phyloP scores from a whole-genome alignment of 495 filamentous ascomycete species.

The Talaromyces stipitatus region DNA sequence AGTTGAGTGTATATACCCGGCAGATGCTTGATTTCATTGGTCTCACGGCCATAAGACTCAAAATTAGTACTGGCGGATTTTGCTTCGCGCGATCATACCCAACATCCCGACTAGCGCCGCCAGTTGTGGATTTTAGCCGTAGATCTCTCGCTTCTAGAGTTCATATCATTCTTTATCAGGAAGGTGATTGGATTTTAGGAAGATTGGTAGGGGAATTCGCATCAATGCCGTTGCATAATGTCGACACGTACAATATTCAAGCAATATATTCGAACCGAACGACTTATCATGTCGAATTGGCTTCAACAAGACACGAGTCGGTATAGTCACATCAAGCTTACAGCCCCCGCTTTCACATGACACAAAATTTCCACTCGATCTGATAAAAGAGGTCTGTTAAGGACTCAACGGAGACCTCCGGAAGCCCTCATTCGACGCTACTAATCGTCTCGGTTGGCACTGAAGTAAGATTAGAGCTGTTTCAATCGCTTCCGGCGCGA shows the following conservation, averaged over 20 bases:
- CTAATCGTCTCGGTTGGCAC: not conserved
- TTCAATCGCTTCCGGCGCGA: not conserved
- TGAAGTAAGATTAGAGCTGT: not conserved
- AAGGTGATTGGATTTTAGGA: not conserved
- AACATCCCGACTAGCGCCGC: not conserved
- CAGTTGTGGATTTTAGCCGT: not conserved
- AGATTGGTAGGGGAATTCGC: not conserved
- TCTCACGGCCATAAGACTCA: not conserved
- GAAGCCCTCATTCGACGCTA: not conserved
- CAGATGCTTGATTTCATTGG: not conserved
- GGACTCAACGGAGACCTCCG: not conserved
- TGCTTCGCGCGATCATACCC: conserved; percentile 5
- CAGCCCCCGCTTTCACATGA: not conserved
- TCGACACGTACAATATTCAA: not conserved
- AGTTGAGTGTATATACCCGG: not conserved
- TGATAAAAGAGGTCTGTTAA: not conserved
- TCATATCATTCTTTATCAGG: not conserved
- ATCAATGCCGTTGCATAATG: not conserved
- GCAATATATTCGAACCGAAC: not conserved
- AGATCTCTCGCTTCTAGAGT: not conserved
- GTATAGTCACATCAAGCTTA: not conserved
- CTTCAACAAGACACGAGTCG: not conserved
- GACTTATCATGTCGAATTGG: not conserved
- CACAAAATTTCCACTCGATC: not conserved
- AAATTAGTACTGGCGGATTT: not conserved